Percentiles rank a stretch among this genome's conserved stretches.
Conservation (phyloP, 2,329 filamentous ascomycete genomes). For the Lasiodiplodia theobromae region DNA sequence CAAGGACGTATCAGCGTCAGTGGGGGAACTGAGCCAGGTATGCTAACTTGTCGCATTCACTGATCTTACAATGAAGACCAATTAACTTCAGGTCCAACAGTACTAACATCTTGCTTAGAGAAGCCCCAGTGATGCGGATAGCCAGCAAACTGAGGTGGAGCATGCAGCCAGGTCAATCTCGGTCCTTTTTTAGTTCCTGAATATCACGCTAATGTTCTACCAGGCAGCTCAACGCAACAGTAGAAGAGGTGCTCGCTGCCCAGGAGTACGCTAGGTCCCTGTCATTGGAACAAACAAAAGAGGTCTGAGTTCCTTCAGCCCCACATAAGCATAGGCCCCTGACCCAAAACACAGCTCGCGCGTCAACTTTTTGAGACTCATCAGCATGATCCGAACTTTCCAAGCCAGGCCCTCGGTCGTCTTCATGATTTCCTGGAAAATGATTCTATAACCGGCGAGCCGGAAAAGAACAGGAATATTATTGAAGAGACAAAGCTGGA, state of each 20-base stretch:
- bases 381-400: conserved; percentile 58
- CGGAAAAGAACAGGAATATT: conserved; percentile 57
- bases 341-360: neutral
- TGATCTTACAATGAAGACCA: too few relatives aligned
- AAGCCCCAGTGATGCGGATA: neutral
- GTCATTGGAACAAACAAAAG: neutral
- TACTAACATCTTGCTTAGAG: neutral
- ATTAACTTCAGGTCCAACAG: neutral
- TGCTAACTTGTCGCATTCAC: neutral
- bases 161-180: neutral
- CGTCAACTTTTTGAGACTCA: conserved; percentile 52
- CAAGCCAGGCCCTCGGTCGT: conserved; percentile 48
- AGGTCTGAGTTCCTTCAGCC: neutral
- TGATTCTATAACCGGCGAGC: conserved; percentile 53
- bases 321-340: neutral
- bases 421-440: conserved; percentile 54
- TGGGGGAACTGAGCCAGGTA: neutral
- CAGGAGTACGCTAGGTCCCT: neutral
- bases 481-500: conserved; percentile 64
- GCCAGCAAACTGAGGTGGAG: neutral
- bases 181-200: neutral
- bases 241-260: conserved; percentile 8
- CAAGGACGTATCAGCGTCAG: neutral
- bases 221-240: conserved; percentile 10
- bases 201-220: neutral